Evolutionary conservation across 306 rosid species (phyloP).

Genomic region (Calophaca sinica): DNA sequence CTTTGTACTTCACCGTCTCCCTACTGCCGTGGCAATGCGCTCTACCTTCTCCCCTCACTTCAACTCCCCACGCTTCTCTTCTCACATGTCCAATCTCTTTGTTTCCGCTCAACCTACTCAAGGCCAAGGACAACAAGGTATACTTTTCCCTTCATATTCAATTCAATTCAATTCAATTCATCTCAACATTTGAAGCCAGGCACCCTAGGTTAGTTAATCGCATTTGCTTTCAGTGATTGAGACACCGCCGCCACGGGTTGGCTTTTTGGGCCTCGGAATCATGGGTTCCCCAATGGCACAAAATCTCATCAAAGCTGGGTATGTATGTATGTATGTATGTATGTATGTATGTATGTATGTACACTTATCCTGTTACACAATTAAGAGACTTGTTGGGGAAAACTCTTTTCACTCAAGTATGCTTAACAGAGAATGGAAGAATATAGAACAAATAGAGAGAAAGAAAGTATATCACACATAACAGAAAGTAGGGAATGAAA

Average conservation of each 20-base stretch:
- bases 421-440: too few relatives aligned
- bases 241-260: conserved; percentile 56
- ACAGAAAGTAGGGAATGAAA: too few relatives aligned
- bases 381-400: too few relatives aligned
- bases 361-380: too few relatives aligned
- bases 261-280: conserved; percentile 93
- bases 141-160: conserved; percentile 46
- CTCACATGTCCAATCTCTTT: conserved; percentile 13
- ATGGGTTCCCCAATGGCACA: conserved; percentile 99
- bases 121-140: neutral
- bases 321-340: conserved; percentile 40
- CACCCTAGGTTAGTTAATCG: neutral
- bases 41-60: conserved; percentile 61
- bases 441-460: too few relatives aligned
- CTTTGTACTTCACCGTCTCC: conserved; percentile 42
- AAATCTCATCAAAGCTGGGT: conserved; percentile 90
- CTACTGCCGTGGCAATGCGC: conserved; percentile 66
- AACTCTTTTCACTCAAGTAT: too few relatives aligned
- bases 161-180: neutral
- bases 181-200: neutral
- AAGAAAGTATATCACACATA: too few relatives aligned
- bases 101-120: neutral
- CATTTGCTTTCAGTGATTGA: conserved; percentile 43
- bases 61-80: conserved; percentile 26
- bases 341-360: conserved; percentile 41